These are phyloP conservation scores for Dryadomyces sulphureus DNA, from an alignment of 2,329 filamentous ascomycete species.

Conservation along the genomic window DNA sequence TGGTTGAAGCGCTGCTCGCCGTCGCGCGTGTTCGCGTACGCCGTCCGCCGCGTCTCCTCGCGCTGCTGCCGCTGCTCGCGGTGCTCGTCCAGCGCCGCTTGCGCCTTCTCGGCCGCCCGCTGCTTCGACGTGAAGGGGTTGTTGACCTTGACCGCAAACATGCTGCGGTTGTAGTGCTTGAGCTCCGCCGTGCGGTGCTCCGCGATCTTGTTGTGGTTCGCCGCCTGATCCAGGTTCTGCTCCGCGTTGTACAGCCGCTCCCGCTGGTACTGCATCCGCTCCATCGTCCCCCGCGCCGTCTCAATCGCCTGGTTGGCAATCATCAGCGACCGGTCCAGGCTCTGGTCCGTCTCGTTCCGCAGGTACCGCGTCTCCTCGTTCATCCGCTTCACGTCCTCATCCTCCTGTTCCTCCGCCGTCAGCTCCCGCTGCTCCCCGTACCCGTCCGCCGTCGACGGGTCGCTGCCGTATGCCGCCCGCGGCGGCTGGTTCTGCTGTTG, in stretches of 20 bases:
- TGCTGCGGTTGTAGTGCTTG: constrained; percentile 73
- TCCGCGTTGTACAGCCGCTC: constrained; percentile 74
- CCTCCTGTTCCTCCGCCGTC: constrained; percentile 67
- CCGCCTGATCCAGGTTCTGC: constrained; percentile 64
- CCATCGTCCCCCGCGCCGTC: constrained; percentile 56
- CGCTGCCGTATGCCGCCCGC: constrained; percentile 40
- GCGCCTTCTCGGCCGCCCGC: constrained; percentile 48
- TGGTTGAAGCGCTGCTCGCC: constrained; percentile 36
- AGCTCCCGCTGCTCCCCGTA: constrained; percentile 61
- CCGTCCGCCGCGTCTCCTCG: constrained; percentile 33
- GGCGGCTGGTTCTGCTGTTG: constrained; percentile 29
- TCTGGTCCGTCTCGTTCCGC: constrained; percentile 47
- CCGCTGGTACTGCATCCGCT: constrained; percentile 60
- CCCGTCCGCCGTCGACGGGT: constrained; percentile 20
- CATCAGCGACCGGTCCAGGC: constrained; percentile 51
- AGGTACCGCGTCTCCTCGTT: constrained; percentile 62
- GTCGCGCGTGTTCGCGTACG: constrained; percentile 20
- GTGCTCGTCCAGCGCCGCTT: constrained; percentile 54
- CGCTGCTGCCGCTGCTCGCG: constrained; percentile 50
- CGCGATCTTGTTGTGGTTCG: constrained; percentile 60
- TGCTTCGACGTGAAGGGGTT: constrained; percentile 64
- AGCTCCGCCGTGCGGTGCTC: constrained; percentile 72
- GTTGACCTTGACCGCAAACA: constrained; percentile 71
- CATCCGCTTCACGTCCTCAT: constrained; percentile 53
- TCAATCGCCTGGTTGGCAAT: constrained; percentile 56